Percentiles rank a stretch among this genome's conserved stretches.
Conservation (phyloP, 768 basidiomycete species). For the Thelephora ganbajun region DNA sequence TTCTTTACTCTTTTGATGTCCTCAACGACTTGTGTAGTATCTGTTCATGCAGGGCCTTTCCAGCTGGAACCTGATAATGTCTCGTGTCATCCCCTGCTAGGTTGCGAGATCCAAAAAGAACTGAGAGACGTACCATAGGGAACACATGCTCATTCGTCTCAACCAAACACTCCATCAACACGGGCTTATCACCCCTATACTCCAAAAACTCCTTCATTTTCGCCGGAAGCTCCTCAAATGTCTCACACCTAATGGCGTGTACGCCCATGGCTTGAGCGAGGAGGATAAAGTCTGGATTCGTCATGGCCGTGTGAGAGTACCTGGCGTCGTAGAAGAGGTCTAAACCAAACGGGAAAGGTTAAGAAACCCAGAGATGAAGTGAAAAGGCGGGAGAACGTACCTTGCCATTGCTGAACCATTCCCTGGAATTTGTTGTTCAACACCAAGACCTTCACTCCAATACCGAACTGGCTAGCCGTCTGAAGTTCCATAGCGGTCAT, state of each 20-base stretch:
- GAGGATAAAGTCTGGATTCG: slow-evolving; percentile 87
- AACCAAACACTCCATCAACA: slow-evolving; percentile 84
- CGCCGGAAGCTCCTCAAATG: slow-evolving; percentile 61
- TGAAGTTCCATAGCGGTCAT: slow-evolving; percentile 99
- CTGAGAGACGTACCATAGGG: slow-evolving; percentile 53
- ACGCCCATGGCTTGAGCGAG: slow-evolving; percentile 87
- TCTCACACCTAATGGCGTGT: slow-evolving; percentile 72
- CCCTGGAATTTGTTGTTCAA: slow-evolving; percentile 98
- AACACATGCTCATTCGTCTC: slow-evolving; percentile 79
- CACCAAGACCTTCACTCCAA: slow-evolving; percentile 89
- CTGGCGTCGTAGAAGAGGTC: slow-evolving; percentile 94
- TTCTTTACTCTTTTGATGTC: slow-evolving; percentile 1
- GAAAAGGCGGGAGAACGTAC: slow-evolving; percentile 24
- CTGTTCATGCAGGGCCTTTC: slow-evolving; percentile 89
- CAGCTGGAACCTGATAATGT: slow-evolving; percentile 62
- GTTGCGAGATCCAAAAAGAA: slow-evolving; percentile 8
- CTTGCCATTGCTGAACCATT: slow-evolving; percentile 99
- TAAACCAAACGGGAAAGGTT: slow-evolving; percentile 8
- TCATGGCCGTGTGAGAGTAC: slow-evolving; percentile 96
- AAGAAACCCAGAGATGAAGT: background rate
- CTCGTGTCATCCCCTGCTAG: slow-evolving; percentile 7
- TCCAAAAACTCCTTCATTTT: slow-evolving; percentile 99
- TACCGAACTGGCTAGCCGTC: slow-evolving; percentile 81
- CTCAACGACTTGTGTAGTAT: slow-evolving; percentile 49
- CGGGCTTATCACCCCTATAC: slow-evolving; percentile 76